phyloP scores from a whole-genome alignment of 2,329 filamentous ascomycete species.

The Alternaria tenuissima region DNA sequence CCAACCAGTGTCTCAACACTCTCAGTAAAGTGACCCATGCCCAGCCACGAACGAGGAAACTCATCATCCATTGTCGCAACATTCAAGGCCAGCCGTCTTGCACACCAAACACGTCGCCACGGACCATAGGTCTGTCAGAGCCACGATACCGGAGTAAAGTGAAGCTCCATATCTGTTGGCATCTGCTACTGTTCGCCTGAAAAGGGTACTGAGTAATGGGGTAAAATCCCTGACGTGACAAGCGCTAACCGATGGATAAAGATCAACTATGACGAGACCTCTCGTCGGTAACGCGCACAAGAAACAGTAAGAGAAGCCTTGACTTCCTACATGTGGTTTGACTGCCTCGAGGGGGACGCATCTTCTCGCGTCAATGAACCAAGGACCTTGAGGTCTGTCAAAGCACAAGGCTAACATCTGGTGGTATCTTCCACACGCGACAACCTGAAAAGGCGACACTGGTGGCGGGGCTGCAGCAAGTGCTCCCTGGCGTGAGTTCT shows the following conservation, averaged over 20 bases:
- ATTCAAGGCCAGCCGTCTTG: conserved; percentile 4
- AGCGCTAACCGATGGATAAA: neutral
- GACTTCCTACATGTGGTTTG: conserved; percentile 25
- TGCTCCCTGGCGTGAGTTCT: conserved; percentile 30
- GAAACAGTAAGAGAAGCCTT: conserved; percentile 16
- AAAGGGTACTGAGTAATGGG: conserved; percentile 15
- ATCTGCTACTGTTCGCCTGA: conserved; percentile 17
- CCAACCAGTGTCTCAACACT: conserved; percentile 10
- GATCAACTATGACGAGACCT: neutral
- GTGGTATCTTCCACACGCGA: conserved; percentile 38
- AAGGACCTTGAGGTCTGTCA: conserved; percentile 38
- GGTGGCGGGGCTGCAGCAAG: conserved; percentile 31
- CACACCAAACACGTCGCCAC: conserved; percentile 15
- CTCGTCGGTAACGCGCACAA: conserved; percentile 3
- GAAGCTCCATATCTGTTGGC: conserved; percentile 19
- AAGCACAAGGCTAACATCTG: conserved; percentile 33
- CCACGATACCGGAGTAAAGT: conserved; percentile 11
- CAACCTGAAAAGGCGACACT: conserved; percentile 36
- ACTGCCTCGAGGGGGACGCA: conserved; percentile 23
- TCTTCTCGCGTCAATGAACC: conserved; percentile 34
- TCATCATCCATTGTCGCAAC: neutral
- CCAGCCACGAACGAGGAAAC: neutral
- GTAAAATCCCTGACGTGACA: conserved; percentile 2
- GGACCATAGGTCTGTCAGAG: conserved; percentile 22
- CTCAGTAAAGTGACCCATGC: neutral